Evolutionary conservation across 805 yeast species (phyloP), one percentile per base, ranked within the genome.

Genomic region (Schizosaccharomyces osmophilus): DNA sequence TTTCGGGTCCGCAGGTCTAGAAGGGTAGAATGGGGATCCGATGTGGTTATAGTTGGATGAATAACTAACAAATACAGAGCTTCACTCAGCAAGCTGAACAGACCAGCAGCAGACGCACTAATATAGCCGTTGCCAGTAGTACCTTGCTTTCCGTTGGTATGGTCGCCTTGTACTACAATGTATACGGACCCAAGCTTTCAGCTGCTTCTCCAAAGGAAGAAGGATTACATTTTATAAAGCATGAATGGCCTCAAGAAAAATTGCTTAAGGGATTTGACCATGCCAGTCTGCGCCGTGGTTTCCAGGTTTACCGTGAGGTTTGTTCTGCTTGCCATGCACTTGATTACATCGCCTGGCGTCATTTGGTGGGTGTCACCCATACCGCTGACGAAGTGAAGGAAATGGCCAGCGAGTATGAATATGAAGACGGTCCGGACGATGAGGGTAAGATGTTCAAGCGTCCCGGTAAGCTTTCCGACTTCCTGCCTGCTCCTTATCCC

Each of bases 251-350:
- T 55, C 97, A 90, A 76, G 82, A 80, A 69, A 97, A 97, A 67
- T 85, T 87, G 83, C 80, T 88, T 68, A 62, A 61, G 42, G 67
- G 67, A n/a, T 66, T 67, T 55, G 71, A 68, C 61, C 70, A 67
- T 62, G 63, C 66, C 29, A 65, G 68, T 62, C 86, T 93, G 71
- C 86, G 98, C 80, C 88, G 98, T 81, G 98, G 98, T 68, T 93
- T 84, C 83, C 97, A 87, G 74, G 98, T 93, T 64, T 93, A 93
- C 80, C 84, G 88, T 75, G 98, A 93, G 77, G 98, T 93, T 62
- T 93, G 98, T 80, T 95, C 98, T 64, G 93, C 97, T 62, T 93
- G 98, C 76, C 98, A 93, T 77, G 90, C 98, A 43, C 77, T 93
- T 69, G 90, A 89, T 73, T 82, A 95, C 79, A 84, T 93, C 67